phyloP scores from a whole-genome alignment of 257 asterid species.

The Oldenlandia corymbosa region DNA sequence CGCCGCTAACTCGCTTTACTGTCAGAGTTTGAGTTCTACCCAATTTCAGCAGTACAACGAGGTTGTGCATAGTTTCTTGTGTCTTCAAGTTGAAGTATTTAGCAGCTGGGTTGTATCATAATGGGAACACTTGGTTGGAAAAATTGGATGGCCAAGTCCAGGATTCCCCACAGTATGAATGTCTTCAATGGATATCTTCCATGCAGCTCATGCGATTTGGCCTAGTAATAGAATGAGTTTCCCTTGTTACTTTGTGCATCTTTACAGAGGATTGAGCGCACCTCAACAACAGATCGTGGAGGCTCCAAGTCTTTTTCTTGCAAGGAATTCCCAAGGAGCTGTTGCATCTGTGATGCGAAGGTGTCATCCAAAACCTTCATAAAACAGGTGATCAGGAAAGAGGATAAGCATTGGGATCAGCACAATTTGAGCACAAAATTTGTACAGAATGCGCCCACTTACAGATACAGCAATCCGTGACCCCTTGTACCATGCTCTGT shows the following conservation, averaged over 20 bases:
- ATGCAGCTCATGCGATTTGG: neutral
- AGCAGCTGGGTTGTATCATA: neutral
- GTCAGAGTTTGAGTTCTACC: neutral
- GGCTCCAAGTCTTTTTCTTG: slow-evolving; percentile 46
- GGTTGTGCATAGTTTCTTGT: neutral
- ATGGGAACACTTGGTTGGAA: neutral
- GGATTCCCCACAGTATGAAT: neutral
- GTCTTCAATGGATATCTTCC: neutral
- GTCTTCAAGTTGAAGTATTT: slow-evolving; percentile 1
- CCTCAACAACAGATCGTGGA: slow-evolving; percentile 43
- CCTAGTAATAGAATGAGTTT: slow-evolving; percentile 26
- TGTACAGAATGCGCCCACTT: slow-evolving; percentile 13
- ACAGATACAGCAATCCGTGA: slow-evolving; percentile 47
- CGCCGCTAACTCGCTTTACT: neutral
- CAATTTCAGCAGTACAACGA: neutral
- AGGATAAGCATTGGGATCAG: neutral
- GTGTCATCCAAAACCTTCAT: slow-evolving; percentile 44
- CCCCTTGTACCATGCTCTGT: slow-evolving; percentile 47
- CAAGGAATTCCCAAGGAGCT: slow-evolving; percentile 40
- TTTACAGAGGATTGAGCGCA: slow-evolving; percentile 41
- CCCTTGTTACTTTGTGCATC: slow-evolving; percentile 35
- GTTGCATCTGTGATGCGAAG: slow-evolving; percentile 52
- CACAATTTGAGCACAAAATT: neutral
- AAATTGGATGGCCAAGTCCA: neutral
- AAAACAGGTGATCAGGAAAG: neutral